Conservation (phyloP, 2,329 filamentous ascomycete species). For the Aureobasidium sp. region DNA sequence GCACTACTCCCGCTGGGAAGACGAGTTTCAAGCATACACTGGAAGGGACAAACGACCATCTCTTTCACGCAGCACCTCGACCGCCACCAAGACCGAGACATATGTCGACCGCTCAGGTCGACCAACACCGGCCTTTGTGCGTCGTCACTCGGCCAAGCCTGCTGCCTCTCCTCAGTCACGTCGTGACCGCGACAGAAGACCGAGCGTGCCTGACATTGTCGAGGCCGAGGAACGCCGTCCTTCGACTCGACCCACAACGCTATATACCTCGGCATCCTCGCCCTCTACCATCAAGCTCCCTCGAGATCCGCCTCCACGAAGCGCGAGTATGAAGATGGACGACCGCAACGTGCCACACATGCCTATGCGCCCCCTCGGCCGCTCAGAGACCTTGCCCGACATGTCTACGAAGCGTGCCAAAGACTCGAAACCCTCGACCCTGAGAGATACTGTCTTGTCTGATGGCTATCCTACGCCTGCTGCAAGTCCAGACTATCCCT, state of each 20-base stretch:
- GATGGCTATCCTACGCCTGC: conserved; percentile 21
- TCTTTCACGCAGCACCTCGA: conserved; percentile 19
- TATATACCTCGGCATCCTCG: conserved; percentile 30
- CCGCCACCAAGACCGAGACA: conserved; percentile 17
- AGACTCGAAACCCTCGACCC: conserved; percentile 15
- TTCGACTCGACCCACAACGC: conserved; percentile 21
- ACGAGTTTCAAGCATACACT: conserved; percentile 23
- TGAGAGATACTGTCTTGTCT: conserved; percentile 20
- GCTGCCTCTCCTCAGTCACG: conserved; percentile 16
- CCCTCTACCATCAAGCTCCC: conserved; percentile 23
- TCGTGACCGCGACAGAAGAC: conserved; percentile 11
- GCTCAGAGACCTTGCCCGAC: conserved; percentile 36
- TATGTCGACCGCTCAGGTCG: conserved; percentile 20
- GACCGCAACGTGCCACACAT: conserved; percentile 24
- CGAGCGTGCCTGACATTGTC: conserved; percentile 5
- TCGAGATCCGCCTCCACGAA: conserved; percentile 14
- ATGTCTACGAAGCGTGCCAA: background rate
- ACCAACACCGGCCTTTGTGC: conserved; percentile 18
- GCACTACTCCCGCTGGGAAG: conserved; percentile 18
- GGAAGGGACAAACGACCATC: conserved; percentile 18
- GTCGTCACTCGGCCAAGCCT: conserved; percentile 20
- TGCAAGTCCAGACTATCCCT: conserved; percentile 19
- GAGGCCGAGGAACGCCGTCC: conserved; percentile 8
- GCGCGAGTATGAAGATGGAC: conserved; percentile 21
- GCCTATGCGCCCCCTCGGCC: conserved; percentile 21